Base-by-base conservation (phyloP, 192 early-diverging fungal genomes). In the Kappamyces sp. region DNA sequence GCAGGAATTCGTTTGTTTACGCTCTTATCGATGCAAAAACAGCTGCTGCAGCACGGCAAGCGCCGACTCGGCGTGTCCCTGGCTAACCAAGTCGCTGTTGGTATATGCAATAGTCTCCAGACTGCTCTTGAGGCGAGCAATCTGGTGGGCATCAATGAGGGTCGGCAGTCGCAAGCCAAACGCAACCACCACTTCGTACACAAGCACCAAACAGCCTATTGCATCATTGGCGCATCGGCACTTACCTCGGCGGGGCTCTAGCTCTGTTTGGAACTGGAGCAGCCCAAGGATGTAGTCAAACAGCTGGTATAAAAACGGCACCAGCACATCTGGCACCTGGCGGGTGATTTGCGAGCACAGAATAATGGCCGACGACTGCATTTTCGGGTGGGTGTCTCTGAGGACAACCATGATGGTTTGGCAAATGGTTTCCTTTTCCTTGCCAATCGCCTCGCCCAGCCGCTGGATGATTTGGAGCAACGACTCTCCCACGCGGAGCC, bases 401-500 rank as follows among this genome's bases (percentile, higher is more conserved):
- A 78, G 44, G 5, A 75, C 72, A 6, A 52, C 33, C 33, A 79
- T 63, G 32, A 79, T 62, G n/a, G 55, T 59, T 2, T 64, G 62
- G 5, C 51, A 32, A 60, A 50, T 33, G 67, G 63, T 66, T 47
- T 33, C 34, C 6, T 31, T 67, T 69, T 92, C 93, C 64, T 89
- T 87, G 3, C 78, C 79, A n/a, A 93, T 79, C 12, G 83, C 87
- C 43, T 80, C 74, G 0, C 94, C 94, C 52, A 81, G 79, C 0
- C 92, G 76, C 62, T 89, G 87, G 4, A 92, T 83, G 1, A 87
- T 93, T 69, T 93, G 89, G 47, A 89, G 65, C 7, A 95, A 75
- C 7, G 90, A 90, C 67, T 98, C 93, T 6, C 94, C 94, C 1
- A 92, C 64, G 1, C 92, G 83, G 47, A 93, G 62, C 10, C 87